These are phyloP conservation scores for Fraxinus velutina DNA, from an alignment of 305 asterid species.

Conservation along the genomic window DNA sequence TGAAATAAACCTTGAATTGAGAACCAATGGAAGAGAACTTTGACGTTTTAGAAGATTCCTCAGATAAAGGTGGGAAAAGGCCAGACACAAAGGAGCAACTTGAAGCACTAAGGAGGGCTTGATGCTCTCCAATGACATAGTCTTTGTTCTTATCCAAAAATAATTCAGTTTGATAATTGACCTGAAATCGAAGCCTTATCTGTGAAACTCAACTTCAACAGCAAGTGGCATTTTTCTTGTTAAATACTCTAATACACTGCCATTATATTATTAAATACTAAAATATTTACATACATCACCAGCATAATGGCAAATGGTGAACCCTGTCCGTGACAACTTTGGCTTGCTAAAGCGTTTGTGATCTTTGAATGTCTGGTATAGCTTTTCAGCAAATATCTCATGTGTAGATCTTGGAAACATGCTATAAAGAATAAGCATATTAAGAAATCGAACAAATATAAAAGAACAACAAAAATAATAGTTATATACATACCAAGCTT, in stretches of 20 bases:
- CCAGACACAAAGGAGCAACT: conserved; percentile 69
- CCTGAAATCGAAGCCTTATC: conserved; percentile 50
- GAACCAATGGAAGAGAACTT: conserved; percentile 89
- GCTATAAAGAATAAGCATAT: conserved; percentile 37
- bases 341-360: conserved; percentile 92
- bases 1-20: conserved; percentile 68
- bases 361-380: conserved; percentile 81
- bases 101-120: conserved; percentile 79
- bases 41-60: conserved; percentile 78
- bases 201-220: conserved; percentile 30
- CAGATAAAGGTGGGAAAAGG: conserved; percentile 75
- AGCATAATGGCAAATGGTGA: conserved; percentile 86
- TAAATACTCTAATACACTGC: conserved; percentile 6
- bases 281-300: conserved; percentile 72
- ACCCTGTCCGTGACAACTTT: conserved; percentile 76
- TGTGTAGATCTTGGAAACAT: conserved; percentile 98
- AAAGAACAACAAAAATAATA: conserved; percentile 1
- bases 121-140: conserved; percentile 84
- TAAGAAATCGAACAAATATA: neutral
- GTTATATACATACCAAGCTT: conserved; percentile 38
- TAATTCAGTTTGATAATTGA: conserved; percentile 74
- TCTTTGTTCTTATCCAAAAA: conserved; percentile 95
- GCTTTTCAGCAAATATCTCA: conserved; percentile 80
- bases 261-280: conserved; percentile 11
- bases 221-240: conserved; percentile 6